These are phyloP conservation scores for Cardamine chenopodiifolia DNA, from an alignment of 345 rosid genomes.

Conservation along the genomic window DNA sequence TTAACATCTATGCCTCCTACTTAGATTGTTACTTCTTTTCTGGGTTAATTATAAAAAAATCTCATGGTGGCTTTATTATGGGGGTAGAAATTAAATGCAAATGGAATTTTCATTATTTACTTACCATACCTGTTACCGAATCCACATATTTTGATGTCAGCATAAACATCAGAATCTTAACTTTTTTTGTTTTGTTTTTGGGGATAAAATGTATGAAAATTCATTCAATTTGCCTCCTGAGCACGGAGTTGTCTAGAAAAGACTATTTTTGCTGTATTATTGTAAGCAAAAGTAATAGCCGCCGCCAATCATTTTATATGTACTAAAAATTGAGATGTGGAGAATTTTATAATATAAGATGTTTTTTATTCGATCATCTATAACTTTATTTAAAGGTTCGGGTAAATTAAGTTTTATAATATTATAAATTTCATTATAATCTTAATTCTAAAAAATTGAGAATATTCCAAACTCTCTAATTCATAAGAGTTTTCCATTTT, in stretches of 20 bases:
- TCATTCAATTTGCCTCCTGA: constrained; percentile 4
- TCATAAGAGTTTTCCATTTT: no score
- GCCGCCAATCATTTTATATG: constrained; percentile 8
- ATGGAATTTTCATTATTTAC: constrained; percentile 10
- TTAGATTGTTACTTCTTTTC: background rate
- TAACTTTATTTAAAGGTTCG: no score
- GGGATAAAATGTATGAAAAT: background rate
- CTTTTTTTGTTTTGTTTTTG: background rate
- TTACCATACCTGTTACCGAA: constrained; percentile 20
- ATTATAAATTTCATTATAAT: no score
- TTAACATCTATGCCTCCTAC: background rate
- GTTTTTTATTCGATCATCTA: background rate
- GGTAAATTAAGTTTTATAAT: no score
- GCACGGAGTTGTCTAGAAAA: constrained; percentile 16
- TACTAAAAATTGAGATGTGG: background rate
- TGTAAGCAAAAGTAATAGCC: constrained; percentile 25
- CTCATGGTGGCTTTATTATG: constrained; percentile 15
- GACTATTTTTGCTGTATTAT: constrained; percentile 25
- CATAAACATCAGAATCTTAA: constrained; percentile 31
- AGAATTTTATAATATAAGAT: background rate
- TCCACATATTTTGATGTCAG: constrained; percentile 41
- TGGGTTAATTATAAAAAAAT: background rate
- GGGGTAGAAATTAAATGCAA: constrained; percentile 14
- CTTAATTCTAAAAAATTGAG: no score
- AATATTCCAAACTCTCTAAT: no score